Conservation (phyloP, 2,329 filamentous ascomycete species). For the Arthrobotrys sinensis region DNA sequence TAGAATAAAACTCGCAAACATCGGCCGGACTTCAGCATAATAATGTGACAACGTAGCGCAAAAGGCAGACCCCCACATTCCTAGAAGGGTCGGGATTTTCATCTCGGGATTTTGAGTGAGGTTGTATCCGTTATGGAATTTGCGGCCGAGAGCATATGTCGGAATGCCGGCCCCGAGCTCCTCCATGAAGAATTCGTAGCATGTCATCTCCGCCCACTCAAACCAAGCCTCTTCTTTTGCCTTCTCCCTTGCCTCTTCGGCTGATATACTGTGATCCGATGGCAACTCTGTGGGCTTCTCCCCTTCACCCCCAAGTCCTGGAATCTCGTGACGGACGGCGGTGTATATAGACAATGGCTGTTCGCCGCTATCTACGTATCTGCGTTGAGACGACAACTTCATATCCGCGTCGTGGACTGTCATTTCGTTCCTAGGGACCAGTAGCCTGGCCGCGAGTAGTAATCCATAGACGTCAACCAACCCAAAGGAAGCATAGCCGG, state of each 20-base stretch:
- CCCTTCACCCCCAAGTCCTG: conserved; percentile 72
- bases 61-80: conserved; percentile 97
- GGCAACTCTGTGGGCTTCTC: conserved; percentile 66
- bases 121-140: conserved; percentile 81
- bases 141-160: conserved; percentile 90
- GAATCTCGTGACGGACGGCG: conserved; percentile 94
- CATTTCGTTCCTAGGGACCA: conserved; percentile 88
- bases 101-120: conserved; percentile 83
- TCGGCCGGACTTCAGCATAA: conserved; percentile 90
- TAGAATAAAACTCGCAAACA: conserved; percentile 81
- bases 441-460: conserved; percentile 83
- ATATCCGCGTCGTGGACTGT: conserved; percentile 83
- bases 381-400: conserved; percentile 89
- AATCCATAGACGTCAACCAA: conserved; percentile 94
- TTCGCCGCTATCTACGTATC: conserved; percentile 81
- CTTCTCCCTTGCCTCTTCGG: conserved; percentile 72
- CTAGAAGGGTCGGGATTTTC: conserved; percentile 85
- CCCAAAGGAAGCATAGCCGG: conserved; percentile 86
- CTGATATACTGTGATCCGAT: conserved; percentile 62
- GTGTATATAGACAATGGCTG: conserved; percentile 95
- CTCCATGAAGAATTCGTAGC: conserved; percentile 95
- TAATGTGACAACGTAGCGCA: conserved; percentile 97
- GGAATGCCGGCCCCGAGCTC: conserved; percentile 86
- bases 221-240: conserved; percentile 78
- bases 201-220: conserved; percentile 97